phyloP scores from a whole-genome alignment of 2,329 filamentous ascomycete genomes.

The Alternaria ethzedia region DNA sequence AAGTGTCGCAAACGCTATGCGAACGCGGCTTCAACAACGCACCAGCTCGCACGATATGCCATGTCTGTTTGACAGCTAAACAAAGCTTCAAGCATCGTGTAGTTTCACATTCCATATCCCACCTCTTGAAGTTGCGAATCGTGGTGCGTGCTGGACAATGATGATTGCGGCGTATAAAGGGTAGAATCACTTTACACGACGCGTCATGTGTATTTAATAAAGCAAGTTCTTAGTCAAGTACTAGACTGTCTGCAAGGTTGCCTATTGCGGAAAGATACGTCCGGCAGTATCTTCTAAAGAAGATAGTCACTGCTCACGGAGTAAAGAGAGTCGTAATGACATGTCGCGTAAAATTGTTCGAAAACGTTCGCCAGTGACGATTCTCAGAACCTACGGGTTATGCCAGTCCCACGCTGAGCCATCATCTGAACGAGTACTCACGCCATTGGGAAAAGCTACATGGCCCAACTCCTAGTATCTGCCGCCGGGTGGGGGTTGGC shows the following conservation, averaged over 20 bases:
- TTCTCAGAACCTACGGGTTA: background rate
- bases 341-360: background rate
- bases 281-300: background rate
- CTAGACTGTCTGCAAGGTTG: background rate
- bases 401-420: background rate
- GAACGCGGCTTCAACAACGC: background rate
- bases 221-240: background rate
- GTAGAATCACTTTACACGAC: background rate
- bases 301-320: background rate
- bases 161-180: background rate
- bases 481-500: conserved; percentile 26
- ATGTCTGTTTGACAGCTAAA: background rate
- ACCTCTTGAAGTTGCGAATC: background rate
- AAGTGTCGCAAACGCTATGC: background rate
- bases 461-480: conserved; percentile 15
- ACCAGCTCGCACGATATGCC: background rate
- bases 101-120: background rate
- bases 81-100: background rate
- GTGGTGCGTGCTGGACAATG: background rate
- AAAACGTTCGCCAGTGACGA: background rate
- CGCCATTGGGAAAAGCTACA: background rate
- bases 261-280: background rate
- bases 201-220: background rate
- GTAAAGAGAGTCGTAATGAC: background rate
- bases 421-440: background rate